Evolutionary conservation across 495 filamentous ascomycete genomes (phyloP).

Genomic region (Lasiosphaeriaceae sp.): DNA sequence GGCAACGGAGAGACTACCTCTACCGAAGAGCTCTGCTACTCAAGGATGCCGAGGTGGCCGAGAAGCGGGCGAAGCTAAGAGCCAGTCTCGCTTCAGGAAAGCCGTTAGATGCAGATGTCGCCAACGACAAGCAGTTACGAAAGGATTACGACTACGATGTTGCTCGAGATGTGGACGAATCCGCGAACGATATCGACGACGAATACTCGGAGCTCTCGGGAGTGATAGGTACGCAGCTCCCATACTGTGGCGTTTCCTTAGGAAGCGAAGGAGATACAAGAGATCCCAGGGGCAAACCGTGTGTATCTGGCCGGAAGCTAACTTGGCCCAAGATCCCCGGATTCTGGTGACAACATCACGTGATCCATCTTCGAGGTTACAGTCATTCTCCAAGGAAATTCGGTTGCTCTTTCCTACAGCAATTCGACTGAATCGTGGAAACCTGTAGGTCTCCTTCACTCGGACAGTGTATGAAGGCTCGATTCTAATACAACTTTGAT

Average conservation of each 20-base stretch:
- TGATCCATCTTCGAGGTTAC: slow-evolving; percentile 77
- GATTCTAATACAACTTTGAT: too few species aligned
- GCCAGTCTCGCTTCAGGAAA: slow-evolving; percentile 75
- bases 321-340: slow-evolving; percentile 17
- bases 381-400: slow-evolving; percentile 93
- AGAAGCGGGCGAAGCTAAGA: slow-evolving; percentile 84
- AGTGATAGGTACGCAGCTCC: slow-evolving; percentile 19
- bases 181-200: slow-evolving; percentile 80
- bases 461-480: too few species aligned
- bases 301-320: not conserved
- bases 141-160: slow-evolving; percentile 95
- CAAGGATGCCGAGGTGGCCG: slow-evolving; percentile 85
- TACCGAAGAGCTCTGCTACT: slow-evolving; percentile 69
- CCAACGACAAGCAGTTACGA: slow-evolving; percentile 80
- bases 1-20: slow-evolving; percentile 89
- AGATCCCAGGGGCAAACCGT: not conserved
- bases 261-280: not conserved
- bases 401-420: slow-evolving; percentile 84
- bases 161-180: slow-evolving; percentile 61
- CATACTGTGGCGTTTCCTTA: not conserved
- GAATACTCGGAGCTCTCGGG: slow-evolving; percentile 49
- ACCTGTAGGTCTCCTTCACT: slow-evolving; percentile 46
- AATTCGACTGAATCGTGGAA: slow-evolving; percentile 89
- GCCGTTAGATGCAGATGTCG: slow-evolving; percentile 80
- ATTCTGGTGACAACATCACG: slow-evolving; percentile 88